These are phyloP conservation scores for Aspergillus jensenii DNA, from an alignment of 2,329 filamentous ascomycete genomes.

Conservation along the genomic window DNA sequence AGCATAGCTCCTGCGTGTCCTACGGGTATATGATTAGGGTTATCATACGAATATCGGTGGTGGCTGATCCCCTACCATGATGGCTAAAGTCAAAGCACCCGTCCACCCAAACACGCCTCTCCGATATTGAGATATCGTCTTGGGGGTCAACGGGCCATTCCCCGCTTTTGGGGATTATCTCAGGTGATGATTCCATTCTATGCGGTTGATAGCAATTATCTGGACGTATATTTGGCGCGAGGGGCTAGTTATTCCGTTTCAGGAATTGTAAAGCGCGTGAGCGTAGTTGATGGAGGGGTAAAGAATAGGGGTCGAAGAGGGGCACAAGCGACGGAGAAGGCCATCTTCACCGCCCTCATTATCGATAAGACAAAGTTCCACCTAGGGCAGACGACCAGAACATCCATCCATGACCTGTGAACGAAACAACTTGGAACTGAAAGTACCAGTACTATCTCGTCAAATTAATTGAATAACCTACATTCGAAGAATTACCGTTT, in stretches of 20 bases:
- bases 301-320: neutral
- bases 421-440: no score
- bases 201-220: neutral
- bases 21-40: constrained; percentile 35
- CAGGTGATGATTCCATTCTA: constrained; percentile 21
- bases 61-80: constrained; percentile 62
- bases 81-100: constrained; percentile 99
- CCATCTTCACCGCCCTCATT: neutral
- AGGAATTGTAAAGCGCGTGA: neutral
- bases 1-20: constrained; percentile 96
- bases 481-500: no score
- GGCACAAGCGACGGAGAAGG: neutral
- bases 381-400: no score
- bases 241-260: neutral
- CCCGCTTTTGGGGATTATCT: constrained; percentile 52
- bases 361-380: neutral
- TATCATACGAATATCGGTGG: neutral
- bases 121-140: constrained; percentile 56
- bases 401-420: no score
- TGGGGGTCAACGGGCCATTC: constrained; percentile 67
- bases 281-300: neutral
- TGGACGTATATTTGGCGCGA: neutral
- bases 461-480: no score
- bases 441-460: no score
- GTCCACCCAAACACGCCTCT: constrained; percentile 92